phyloP scores from a whole-genome alignment of 805 yeast species.

The Metschnikowia aberdeeniae region DNA sequence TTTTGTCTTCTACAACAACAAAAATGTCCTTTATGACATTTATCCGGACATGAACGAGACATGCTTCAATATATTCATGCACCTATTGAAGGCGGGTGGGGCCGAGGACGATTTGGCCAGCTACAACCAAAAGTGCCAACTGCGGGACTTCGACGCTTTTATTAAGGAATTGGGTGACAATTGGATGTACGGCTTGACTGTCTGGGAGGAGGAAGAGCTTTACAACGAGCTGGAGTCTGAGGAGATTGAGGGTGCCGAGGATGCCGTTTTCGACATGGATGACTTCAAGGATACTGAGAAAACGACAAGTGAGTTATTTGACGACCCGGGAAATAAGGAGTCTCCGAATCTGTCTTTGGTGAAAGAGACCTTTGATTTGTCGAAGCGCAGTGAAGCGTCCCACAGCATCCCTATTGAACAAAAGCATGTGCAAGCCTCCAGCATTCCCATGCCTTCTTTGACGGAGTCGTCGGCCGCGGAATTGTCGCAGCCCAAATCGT shows the following conservation, averaged over 20 bases:
- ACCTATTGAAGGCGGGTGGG: slow-evolving; percentile 36
- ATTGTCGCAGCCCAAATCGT: slow-evolving; percentile 26
- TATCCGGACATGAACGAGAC: slow-evolving; percentile 43
- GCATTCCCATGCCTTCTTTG: slow-evolving; percentile 26
- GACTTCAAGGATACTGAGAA: slow-evolving; percentile 6
- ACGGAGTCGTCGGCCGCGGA: slow-evolving; percentile 20
- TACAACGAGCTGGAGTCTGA: slow-evolving; percentile 2
- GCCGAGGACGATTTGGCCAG: slow-evolving; percentile 29
- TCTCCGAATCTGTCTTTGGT: neutral
- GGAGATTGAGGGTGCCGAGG: slow-evolving; percentile 6
- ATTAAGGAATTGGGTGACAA: slow-evolving; percentile 25
- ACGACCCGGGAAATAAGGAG: neutral
- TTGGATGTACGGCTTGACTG: slow-evolving; percentile 39
- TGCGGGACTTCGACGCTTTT: slow-evolving; percentile 36
- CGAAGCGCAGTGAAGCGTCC: too few species aligned
- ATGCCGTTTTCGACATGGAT: slow-evolving; percentile 16
- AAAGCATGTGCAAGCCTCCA: neutral
- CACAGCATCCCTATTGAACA: neutral
- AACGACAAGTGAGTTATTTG: neutral
- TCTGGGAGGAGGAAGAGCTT: slow-evolving; percentile 41
- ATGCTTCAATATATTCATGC: slow-evolving; percentile 40
- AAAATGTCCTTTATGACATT: slow-evolving; percentile 44
- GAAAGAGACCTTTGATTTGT: too few species aligned
- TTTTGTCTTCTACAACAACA: slow-evolving; percentile 35
- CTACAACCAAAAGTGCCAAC: slow-evolving; percentile 20